Percentiles rank a stretch among this genome's conserved stretches.
Evolutionary conservation across 352 stramenopile species (phyloP).

Genomic region (Achlya hypogyna): DNA sequence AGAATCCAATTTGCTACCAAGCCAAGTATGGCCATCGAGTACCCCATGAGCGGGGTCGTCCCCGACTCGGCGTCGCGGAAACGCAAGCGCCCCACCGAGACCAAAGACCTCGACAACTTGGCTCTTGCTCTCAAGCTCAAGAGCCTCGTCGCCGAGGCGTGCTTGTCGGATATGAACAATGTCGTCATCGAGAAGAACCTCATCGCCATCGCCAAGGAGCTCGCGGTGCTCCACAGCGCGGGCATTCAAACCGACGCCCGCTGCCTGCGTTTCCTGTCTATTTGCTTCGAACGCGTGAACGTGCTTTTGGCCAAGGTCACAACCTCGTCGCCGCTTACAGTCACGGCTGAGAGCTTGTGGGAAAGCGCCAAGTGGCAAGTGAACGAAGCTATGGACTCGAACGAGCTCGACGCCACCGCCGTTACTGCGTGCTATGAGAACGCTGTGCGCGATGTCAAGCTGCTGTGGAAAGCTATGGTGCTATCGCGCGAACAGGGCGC

Average conservation of each 20-base stretch:
- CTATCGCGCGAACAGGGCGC: slow-evolving; percentile 66
- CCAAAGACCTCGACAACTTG: slow-evolving; percentile 48
- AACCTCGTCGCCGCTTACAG: not conserved
- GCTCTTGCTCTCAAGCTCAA: slow-evolving; percentile 79
- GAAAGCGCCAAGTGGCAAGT: slow-evolving; percentile 21
- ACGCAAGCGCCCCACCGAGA: slow-evolving; percentile 5
- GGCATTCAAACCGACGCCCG: slow-evolving; percentile 66
- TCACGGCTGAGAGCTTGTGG: slow-evolving; percentile 6
- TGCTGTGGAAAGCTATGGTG: slow-evolving; percentile 76
- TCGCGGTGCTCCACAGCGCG: slow-evolving; percentile 64
- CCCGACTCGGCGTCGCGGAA: not conserved
- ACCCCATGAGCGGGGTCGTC: not conserved
- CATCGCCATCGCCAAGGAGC: slow-evolving; percentile 70
- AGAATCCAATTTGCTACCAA: not conserved
- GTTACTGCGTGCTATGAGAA: slow-evolving; percentile 13
- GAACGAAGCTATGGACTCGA: not conserved
- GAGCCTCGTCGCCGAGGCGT: slow-evolving; percentile 73
- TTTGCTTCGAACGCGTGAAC: slow-evolving; percentile 55
- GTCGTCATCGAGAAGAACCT: slow-evolving; percentile 81
- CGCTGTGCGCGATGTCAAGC: slow-evolving; percentile 45
- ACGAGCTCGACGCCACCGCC: not conserved
- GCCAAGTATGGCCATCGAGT: not conserved
- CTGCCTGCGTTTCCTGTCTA: slow-evolving; percentile 65
- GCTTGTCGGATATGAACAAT: slow-evolving; percentile 78
- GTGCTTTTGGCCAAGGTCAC: slow-evolving; percentile 39